Conservation (phyloP, 371 early-diverging fungal species). For the Zychaea mexicana region DNA sequence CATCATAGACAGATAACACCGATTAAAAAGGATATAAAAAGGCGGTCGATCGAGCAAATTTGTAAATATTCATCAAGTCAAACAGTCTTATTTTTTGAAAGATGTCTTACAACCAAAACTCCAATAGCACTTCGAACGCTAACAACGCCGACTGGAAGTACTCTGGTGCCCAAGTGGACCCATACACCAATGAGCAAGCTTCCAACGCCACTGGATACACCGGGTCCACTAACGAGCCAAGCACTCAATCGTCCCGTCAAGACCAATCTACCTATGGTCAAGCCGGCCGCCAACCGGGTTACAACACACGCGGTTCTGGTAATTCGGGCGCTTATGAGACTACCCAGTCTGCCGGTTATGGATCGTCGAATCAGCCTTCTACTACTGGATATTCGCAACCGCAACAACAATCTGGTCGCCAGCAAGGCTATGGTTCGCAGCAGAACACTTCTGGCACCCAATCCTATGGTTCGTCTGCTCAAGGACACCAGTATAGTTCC, state of each 20-base stretch:
- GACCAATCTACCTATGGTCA: background rate
- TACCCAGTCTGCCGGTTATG: background rate
- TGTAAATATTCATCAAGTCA: too few relatives aligned
- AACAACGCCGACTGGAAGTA: background rate
- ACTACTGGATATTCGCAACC: background rate
- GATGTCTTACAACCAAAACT: background rate
- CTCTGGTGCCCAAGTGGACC: constrained; percentile 1
- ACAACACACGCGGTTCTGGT: background rate
- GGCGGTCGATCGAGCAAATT: too few relatives aligned
- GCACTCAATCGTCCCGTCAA: background rate
- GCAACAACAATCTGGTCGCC: background rate
- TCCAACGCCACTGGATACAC: background rate
- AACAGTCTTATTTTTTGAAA: background rate
- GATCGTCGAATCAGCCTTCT: background rate
- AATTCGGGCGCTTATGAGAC: too few relatives aligned
- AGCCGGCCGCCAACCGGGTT: background rate
- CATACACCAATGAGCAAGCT: background rate
- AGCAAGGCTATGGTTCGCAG: background rate
- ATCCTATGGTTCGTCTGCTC: background rate
- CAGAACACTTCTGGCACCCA: too few relatives aligned
- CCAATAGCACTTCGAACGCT: background rate
- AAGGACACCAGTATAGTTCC: background rate
- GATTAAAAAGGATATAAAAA: too few relatives aligned
- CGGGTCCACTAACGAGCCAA: background rate
- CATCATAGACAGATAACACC: too few relatives aligned